Base-by-base conservation (phyloP, 192 early-diverging fungal genomes). In the Rhizophagus prolifer region DNA sequence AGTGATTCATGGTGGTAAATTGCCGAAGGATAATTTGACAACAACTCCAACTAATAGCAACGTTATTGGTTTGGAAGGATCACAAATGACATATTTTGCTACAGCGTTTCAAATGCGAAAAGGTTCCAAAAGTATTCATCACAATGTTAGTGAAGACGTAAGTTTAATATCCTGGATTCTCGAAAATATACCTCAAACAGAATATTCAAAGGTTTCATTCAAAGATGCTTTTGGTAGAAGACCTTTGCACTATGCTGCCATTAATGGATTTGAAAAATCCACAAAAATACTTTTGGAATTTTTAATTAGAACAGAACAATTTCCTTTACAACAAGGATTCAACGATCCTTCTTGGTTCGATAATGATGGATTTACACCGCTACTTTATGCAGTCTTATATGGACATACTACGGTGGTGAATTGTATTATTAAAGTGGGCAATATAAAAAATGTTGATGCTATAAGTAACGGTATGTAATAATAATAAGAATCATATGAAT, bases 161-260 rank as follows among this genome's bases (percentile, higher is more conserved):
- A 78, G 74, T 9, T 34, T 84, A 12, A 78, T 88, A 10, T 46
- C 69, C 0, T 81, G 80, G 62, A 81, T 88, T 38, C 70, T 90
- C 63, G 38, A 77, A 4, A 46, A 77, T 23, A 67, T 87, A 64
- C 78, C 14, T 69, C 84, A 1, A 23, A 60, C 1, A 76, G 81
- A 26, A 72, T 75, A 31, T 72, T 86, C 31, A 79, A 79, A 31
- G 58, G 72, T 54, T 25, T 81, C 65, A 28, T 82, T 80, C 30
- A 76, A 58, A 3, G 91, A 92, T 74, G 86, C 88, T 67, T 78
- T 86, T 66, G 90, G 89, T 16, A 81, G 90, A 31, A 84, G 85
- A 2, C 87, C 91, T 3, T 67, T 92, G 38, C 91, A 92, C 47
- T 91, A 91, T 50, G 85, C 89, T 23, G 88, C 87, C 6, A 82